Evolutionary conservation across 2,329 filamentous ascomycete genomes (phyloP).

Genomic region (Ophiostoma novo-ulmi): DNA sequence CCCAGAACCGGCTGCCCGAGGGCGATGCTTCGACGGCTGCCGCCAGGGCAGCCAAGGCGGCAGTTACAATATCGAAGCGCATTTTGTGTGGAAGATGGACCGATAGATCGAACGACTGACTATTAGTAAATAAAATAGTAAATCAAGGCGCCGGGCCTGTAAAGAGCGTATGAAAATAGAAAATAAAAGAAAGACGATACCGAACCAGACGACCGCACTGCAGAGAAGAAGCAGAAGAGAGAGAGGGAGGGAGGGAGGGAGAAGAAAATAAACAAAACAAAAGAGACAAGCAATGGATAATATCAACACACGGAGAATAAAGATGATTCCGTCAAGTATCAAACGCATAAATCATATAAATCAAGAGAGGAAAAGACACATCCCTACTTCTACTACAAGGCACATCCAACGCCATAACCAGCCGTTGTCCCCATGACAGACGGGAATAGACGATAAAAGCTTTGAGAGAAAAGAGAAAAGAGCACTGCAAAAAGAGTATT

Average conservation of each 20-base stretch:
- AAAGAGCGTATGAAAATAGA: not conserved
- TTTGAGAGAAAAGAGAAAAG: constrained; percentile 2
- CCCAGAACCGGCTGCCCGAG: constrained; percentile 12
- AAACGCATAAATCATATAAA: not conserved
- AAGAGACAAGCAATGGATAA: not conserved
- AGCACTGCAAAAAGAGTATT: not conserved
- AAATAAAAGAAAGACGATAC: not conserved
- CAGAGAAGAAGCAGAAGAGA: not conserved
- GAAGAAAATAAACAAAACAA: not conserved
- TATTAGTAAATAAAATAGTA: not conserved
- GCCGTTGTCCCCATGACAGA: not conserved
- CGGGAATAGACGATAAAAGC: not conserved
- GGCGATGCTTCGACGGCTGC: constrained; percentile 29
- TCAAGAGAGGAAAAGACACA: not conserved
- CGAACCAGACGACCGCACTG: constrained; percentile 6
- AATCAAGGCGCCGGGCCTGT: not conserved
- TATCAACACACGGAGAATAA: not conserved
- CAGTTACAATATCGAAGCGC: constrained; percentile 28
- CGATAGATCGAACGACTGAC: not conserved
- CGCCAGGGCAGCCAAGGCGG: constrained; percentile 33
- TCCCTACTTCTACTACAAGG: not conserved
- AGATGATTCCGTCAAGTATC: not conserved
- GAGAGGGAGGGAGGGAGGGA: not conserved
- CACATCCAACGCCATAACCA: not conserved
- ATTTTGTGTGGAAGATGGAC: constrained; percentile 23